Evolutionary conservation across 495 filamentous ascomycete genomes (phyloP), one percentile per base, ranked within the genome.

Genomic region (Tuber magnatum): DNA sequence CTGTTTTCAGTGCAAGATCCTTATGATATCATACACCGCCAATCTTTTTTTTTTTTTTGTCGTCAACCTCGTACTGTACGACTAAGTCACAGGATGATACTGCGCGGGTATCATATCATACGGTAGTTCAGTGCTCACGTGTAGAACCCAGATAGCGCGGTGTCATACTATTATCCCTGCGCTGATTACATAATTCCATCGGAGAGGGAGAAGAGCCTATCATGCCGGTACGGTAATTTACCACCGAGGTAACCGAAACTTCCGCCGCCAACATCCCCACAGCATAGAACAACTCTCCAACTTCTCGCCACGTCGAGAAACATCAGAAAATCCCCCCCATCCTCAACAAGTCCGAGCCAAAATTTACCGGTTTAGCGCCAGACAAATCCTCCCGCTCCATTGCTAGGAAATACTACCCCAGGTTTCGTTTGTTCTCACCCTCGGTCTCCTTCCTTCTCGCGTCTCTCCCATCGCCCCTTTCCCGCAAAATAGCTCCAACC

Each of bases 401-500:
- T 12, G 18, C 20, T 65, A 16, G 14, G 56, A 35, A 65, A 32
- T 65, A 65, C 56, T 35, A 35, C 14, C 56, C 32, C 28, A 35
- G 12, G 28, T 65, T 28, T 35, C 16, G 56, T 65, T 35, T 65
- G 14, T 65, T 35, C 51, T 65, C 51, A 61, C 6, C 56, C 12
- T 8, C 6, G 4, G 9, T 65, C 56, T 18, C 32, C 4, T 32
- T 35, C n/a, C 5, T 32, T 65, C 28, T 65, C 56, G 28, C 56
- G 28, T 65, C 56, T 12, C 56, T 35, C 28, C 18, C 56, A 35
- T 7, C 28, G 14, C 56, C 56, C 56, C 56, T 65, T 65, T 65
- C 56, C 56, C 28, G 28, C 16, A 32, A 35, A 65, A 65, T 70
- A 75, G 69, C 72, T 78, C 28, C 68, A 79, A 43, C 72, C 56